A percentile compares a stretch with the other conserved stretches of the same genome.
Evolutionary conservation across 2,329 filamentous ascomycete genomes (phyloP).

Genomic region (Coniella vitis): DNA sequence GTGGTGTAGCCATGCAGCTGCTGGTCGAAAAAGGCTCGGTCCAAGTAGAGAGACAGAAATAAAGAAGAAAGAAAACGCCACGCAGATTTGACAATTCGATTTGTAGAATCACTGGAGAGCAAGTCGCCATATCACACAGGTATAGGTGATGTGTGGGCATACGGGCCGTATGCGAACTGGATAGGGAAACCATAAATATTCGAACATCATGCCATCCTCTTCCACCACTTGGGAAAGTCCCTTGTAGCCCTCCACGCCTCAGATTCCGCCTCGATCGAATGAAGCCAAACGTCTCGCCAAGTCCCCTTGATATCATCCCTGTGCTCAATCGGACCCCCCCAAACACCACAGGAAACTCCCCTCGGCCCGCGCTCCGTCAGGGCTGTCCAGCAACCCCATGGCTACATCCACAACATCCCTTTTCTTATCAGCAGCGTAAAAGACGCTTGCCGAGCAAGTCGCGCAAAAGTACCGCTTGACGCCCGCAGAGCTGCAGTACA

Average conservation of each 20-base stretch:
- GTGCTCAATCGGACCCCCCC: constrained; percentile 28
- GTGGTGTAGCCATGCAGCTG: constrained; percentile 8
- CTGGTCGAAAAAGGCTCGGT: constrained; percentile 7
- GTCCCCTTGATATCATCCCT: constrained; percentile 31
- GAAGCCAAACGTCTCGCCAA: constrained; percentile 32
- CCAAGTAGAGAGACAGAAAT: background rate
- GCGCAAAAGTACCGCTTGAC: constrained; percentile 44
- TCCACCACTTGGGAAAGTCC: constrained; percentile 3
- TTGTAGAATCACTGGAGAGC: too few relatives aligned
- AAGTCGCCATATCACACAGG: too few relatives aligned
- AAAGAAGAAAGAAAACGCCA: too few relatives aligned
- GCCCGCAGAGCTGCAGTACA: constrained; percentile 35
- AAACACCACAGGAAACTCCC: constrained; percentile 35
- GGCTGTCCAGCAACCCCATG: constrained; percentile 35
- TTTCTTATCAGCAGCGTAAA: constrained; percentile 35
- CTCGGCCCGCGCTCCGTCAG: constrained; percentile 40
- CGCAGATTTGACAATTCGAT: too few relatives aligned
- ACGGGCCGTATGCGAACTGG: too few relatives aligned
- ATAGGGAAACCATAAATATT: background rate
- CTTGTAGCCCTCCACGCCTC: constrained; percentile 29
- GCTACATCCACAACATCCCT: constrained; percentile 36
- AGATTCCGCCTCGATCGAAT: constrained; percentile 25
- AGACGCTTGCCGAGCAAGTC: constrained; percentile 38
- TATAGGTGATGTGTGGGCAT: too few relatives aligned
- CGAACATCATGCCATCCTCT: background rate